Base-by-base conservation (phyloP, 352 stramenopile genomes). In the Pythium diclinum region DNA sequence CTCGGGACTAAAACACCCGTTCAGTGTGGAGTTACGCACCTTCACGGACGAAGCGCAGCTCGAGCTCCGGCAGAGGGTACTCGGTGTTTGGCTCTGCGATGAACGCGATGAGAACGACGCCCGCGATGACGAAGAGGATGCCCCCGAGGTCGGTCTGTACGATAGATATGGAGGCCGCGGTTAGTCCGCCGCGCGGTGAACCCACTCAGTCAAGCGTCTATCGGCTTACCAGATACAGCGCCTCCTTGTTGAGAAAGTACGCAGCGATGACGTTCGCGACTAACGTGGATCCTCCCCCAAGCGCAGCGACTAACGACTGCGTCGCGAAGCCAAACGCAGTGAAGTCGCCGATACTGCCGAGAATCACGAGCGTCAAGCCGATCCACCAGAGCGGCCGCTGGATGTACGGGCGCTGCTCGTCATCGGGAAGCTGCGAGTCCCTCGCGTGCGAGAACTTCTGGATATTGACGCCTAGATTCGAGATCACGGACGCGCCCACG, bases 401-500 rank as follows among this genome's bases (percentile, higher is more conserved):
- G 23, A 95, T 74, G 73, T 96, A 97, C 23, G 86, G 73, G 10
- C 79, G 77, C 49, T 88, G 87, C 25, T 81, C 66, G n/a, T 59
- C 56, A 23, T 67, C 61, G 5, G 84, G 78, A 30, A 68, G 63
- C 47, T 63, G 54, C 9, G 78, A 67, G 59, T 97, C 88, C 16
- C 69, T 69, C 6, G 74, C 76, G 68, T 96, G 88, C 47, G 84
- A 95, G 67, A 88, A 94, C 73, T 97, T 96, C 65, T 97, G 87
- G 32, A 95, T 81, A 63, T 97, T 97, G 33, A 96, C 86, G 61
- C 90, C 90, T 28, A 97, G 66, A 57, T 97, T 97, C 32, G 86
- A 95, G 44, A 96, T 61, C 36, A 96, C 67, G 51, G 87, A 95
- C 13, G 85, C 82, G 34, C 83, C 77, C 21, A 96, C 84, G 16